Evolutionary conservation across 1,139 yeast species (phyloP).

Genomic region (Geotrichum citri-aurantii): DNA sequence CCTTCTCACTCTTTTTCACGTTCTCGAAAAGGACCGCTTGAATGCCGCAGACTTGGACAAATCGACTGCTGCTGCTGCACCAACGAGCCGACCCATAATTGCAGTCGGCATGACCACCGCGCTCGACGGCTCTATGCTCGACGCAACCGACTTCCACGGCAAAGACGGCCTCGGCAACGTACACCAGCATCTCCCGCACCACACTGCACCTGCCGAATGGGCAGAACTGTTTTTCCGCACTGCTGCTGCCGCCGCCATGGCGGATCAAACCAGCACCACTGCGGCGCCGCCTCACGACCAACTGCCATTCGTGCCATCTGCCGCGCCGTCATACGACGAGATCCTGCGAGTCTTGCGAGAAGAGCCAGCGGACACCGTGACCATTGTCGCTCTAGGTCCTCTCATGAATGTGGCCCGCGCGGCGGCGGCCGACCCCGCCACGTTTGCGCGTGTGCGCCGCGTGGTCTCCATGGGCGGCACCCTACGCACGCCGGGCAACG

Average conservation of each 20-base stretch:
- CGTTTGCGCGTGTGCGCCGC: constrained; percentile 36
- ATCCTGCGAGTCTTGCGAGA: constrained; percentile 34
- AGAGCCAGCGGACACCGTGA: constrained; percentile 37
- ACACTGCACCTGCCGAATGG: constrained; percentile 33
- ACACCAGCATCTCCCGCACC: constrained; percentile 35
- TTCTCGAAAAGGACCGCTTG: constrained; percentile 31
- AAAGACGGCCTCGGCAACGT: constrained; percentile 41
- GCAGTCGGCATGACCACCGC: constrained; percentile 36
- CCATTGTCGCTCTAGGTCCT: constrained; percentile 41
- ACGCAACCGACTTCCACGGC: constrained; percentile 42
- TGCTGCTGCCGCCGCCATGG: background rate
- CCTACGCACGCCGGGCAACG: constrained; percentile 37
- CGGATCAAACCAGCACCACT: too few relatives aligned
- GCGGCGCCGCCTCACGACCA: constrained; percentile 4
- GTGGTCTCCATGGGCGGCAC: constrained; percentile 42
- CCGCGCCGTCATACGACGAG: constrained; percentile 32
- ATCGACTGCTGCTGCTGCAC: background rate
- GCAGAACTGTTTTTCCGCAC: constrained; percentile 27
- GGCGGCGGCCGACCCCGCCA: constrained; percentile 35
- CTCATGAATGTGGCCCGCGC: constrained; percentile 41
- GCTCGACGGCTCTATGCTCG: constrained; percentile 32
- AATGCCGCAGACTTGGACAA: constrained; percentile 24
- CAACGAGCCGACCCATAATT: constrained; percentile 28
- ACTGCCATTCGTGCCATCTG: constrained; percentile 33
- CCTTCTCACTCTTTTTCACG: constrained; percentile 35